Conservation (phyloP, 176 grass and related monocot species). For the bread wheat (Triticum aestivum) region IWGSC_CS_RefSeq_v2.1 NC_057798.1:682028979-682029478, state of each 20-base stretch:
- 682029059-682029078: constrained; percentile 57
- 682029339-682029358: constrained; percentile 92
- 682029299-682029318: constrained; percentile 71
- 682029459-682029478: constrained; percentile 66
- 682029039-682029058: constrained; percentile 70
- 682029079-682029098: constrained; percentile 65
- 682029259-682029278: constrained; percentile 85
- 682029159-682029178: not conserved
- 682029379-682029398: constrained; percentile 83
- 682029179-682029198: not conserved
- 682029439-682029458: constrained; percentile 89
- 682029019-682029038: constrained; percentile 67
- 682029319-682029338: constrained; percentile 44
- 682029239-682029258: constrained; percentile 75
- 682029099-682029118: constrained; percentile 44
- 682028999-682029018: constrained; percentile 95
- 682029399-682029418: constrained; percentile 73
- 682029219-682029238: constrained; percentile 69
- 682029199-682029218: constrained; percentile 58
- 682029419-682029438: constrained; percentile 85
- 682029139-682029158: constrained; percentile 10
- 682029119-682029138: constrained; percentile 64
- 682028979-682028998: constrained; percentile 49
- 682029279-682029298: constrained; percentile 70
- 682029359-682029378: constrained; percentile 69